A percentile compares a stretch with the other conserved stretches of the same genome.
phyloP scores from a whole-genome alignment of 1,139 yeast genomes.

The Chernovozyma sophiae-reginae region DNA sequence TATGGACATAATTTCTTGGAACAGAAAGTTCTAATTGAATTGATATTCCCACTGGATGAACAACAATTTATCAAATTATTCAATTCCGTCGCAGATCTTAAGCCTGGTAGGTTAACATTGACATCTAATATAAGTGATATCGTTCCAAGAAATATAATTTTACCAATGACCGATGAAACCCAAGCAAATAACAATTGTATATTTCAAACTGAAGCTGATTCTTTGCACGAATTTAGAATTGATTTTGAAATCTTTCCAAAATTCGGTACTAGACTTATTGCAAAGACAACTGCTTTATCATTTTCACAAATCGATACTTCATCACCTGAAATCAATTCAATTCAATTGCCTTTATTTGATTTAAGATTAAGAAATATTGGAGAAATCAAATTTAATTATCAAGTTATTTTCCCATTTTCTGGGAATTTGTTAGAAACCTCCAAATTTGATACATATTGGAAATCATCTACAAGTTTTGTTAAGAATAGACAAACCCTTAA shows the following conservation, averaged over 20 bases:
- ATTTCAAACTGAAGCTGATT: slow-evolving; percentile 80
- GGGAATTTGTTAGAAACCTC: slow-evolving; percentile 86
- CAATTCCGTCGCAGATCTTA: slow-evolving; percentile 40
- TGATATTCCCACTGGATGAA: slow-evolving; percentile 54
- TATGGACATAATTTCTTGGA: slow-evolving; percentile 96
- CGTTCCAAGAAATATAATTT: slow-evolving; percentile 78
- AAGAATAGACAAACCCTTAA: slow-evolving; percentile 29
- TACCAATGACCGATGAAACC: slow-evolving; percentile 75
- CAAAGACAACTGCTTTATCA: slow-evolving; percentile 76
- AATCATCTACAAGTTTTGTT: slow-evolving; percentile 59
- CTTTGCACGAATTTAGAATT: slow-evolving; percentile 60
- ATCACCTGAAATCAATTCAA: slow-evolving; percentile 44
- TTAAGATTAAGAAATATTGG: slow-evolving; percentile 80
- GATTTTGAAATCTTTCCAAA: slow-evolving; percentile 93
- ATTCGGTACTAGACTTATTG: slow-evolving; percentile 88
- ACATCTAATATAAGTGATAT: slow-evolving; percentile 67
- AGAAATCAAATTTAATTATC: slow-evolving; percentile 70
- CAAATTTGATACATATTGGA: slow-evolving; percentile 96
- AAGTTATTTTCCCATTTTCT: slow-evolving; percentile 83
- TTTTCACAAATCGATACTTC: slow-evolving; percentile 46
- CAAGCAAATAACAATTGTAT: slow-evolving; percentile 54
- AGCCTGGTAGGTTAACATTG: slow-evolving; percentile 64
- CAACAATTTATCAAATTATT: slow-evolving; percentile 50
- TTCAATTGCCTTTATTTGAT: slow-evolving; percentile 76
- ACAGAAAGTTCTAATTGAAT: slow-evolving; percentile 77